A percentile compares a stretch with the other conserved stretches of the same genome.
Conservation (phyloP, 2,329 filamentous ascomycete genomes). For the Colletotrichum lentis region DNA sequence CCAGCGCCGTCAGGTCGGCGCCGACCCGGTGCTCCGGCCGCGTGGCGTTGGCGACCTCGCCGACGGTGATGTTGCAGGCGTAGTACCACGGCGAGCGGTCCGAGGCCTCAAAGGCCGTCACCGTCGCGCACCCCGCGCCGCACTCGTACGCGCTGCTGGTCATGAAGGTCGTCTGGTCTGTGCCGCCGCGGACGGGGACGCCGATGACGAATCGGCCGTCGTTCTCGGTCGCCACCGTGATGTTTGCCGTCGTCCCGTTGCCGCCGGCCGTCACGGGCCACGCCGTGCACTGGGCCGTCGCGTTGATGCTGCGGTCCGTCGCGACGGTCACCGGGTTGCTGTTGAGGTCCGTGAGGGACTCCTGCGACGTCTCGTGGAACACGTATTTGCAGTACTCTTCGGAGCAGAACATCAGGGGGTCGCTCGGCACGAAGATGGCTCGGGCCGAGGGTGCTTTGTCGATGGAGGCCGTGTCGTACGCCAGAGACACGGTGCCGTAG, state of each 20-base stretch:
- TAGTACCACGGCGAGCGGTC: conserved; percentile 51
- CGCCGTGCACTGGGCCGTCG: conserved; percentile 44
- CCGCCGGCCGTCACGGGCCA: conserved; percentile 46
- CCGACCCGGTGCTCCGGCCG: conserved; percentile 49
- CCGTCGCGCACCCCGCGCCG: conserved; percentile 42
- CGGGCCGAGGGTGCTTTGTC: conserved; percentile 43
- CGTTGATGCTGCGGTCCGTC: conserved; percentile 47
- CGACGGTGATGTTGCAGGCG: conserved; percentile 50
- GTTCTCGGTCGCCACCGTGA: conserved; percentile 42
- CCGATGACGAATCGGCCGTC: conserved; percentile 21
- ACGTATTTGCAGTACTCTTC: conserved; percentile 45
- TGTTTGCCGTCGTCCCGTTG: conserved; percentile 42
- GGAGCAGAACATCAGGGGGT: conserved; percentile 40
- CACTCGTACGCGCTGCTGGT: conserved; percentile 43
- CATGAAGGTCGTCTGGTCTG: conserved; percentile 50
- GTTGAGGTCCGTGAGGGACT: conserved; percentile 23
- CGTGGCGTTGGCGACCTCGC: conserved; percentile 46
- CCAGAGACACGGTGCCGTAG: conserved; percentile 51
- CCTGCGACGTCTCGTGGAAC: conserved; percentile 48
- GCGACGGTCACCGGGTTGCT: conserved; percentile 42
- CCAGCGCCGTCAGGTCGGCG: conserved; percentile 46
- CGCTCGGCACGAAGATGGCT: conserved; percentile 44
- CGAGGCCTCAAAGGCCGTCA: conserved; percentile 52
- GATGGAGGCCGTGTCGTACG: conserved; percentile 40
- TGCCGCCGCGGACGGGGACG: conserved; percentile 44